A percentile compares a stretch with the other conserved stretches of the same genome.
These are phyloP conservation scores for Cardiospermum halicacabum DNA, from an alignment of 345 rosid species.

Conservation along the genomic window DNA sequence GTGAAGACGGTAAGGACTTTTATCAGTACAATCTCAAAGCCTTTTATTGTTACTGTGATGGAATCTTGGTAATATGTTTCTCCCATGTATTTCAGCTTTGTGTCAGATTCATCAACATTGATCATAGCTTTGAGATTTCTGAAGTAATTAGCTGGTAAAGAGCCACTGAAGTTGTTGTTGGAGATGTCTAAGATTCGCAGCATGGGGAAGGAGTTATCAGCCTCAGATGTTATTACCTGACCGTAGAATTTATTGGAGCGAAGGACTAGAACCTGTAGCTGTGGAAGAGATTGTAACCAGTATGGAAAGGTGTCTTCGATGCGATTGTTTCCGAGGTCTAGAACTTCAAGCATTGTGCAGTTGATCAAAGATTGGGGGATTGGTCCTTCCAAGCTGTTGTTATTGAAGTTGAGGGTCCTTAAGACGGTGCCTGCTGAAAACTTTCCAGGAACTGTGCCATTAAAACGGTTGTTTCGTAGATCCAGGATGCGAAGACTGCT, in stretches of 20 bases:
- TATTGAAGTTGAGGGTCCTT: conserved; percentile 15
- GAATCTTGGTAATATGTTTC: not conserved
- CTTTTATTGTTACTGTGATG: conserved; percentile 1
- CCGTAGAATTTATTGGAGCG: conserved; percentile 25
- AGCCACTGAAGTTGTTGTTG: conserved; percentile 25
- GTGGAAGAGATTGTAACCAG: conserved; percentile 25
- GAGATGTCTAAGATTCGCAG: conserved; percentile 27
- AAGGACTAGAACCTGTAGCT: conserved; percentile 21
- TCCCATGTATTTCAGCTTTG: not conserved
- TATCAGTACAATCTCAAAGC: not conserved
- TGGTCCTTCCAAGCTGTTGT: conserved; percentile 19
- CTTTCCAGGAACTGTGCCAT: conserved; percentile 8
- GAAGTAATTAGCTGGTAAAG: conserved; percentile 6
- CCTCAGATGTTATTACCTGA: not conserved
- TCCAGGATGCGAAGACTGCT: conserved; percentile 12
- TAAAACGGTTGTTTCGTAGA: conserved; percentile 14
- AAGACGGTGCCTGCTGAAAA: not conserved
- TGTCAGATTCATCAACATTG: not conserved
- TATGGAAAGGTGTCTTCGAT: conserved; percentile 21
- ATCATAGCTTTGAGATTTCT: not conserved
- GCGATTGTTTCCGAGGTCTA: conserved; percentile 28
- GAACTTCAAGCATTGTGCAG: conserved; percentile 18
- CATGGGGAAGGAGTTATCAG: conserved; percentile 1
- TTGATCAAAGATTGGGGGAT: conserved; percentile 17
- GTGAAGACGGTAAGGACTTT: not conserved